phyloP scores from a whole-genome alignment of 371 early-diverging fungal species.

The Mortierella sp. region DNA sequence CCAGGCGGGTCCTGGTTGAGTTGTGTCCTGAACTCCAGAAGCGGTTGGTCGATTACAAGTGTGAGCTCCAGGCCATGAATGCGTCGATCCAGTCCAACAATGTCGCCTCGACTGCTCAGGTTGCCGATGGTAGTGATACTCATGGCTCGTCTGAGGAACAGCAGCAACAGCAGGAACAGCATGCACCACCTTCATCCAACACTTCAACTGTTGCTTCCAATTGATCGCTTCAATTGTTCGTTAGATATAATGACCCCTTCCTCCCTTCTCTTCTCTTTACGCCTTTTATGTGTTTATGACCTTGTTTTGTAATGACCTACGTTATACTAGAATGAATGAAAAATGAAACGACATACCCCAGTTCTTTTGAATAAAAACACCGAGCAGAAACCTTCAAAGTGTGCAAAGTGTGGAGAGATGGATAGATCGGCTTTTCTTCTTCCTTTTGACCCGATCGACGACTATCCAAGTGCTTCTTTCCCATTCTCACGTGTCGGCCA shows the following conservation, averaged over 20 bases:
- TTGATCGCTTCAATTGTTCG: not conserved
- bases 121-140: not conserved
- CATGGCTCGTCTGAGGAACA: not conserved
- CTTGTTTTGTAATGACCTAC: not conserved
- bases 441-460: conserved; percentile 4
- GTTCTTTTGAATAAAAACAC: not conserved
- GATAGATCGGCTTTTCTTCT: not conserved
- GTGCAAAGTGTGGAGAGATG: not conserved
- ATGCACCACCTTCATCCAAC: not conserved
- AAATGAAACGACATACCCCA: not conserved
- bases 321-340: not conserved
- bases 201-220: not conserved
- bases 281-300: too few relatives aligned
- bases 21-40: conserved; percentile 50
- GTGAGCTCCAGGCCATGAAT: conserved; percentile 46
- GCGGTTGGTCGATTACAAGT: conserved; percentile 47
- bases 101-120: conserved; percentile 14
- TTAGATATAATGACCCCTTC: not conserved
- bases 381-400: not conserved
- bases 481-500: conserved; percentile 47
- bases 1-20: conserved; percentile 48
- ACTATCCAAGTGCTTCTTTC: too few relatives aligned
- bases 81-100: conserved; percentile 34
- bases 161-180: not conserved
- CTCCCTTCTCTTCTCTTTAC: not conserved